Evolutionary conservation across 73 alveolate genomes (phyloP).

Genomic region (Effrenium voratum): DNA sequence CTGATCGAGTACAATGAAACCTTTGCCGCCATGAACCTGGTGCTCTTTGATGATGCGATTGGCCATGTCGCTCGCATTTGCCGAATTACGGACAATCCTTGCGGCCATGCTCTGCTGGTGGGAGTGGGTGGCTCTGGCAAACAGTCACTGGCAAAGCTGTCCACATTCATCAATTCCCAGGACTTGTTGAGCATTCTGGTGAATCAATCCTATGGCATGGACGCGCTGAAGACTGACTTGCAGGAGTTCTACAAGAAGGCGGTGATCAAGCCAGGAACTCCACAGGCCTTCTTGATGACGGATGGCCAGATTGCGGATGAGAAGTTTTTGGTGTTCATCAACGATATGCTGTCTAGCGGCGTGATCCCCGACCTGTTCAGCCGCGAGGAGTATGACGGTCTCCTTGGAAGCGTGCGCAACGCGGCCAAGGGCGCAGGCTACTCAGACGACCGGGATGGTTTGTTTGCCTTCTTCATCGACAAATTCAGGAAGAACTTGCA

Average conservation of each 20-base stretch:
- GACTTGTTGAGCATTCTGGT: slow-evolving; percentile 98
- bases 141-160: slow-evolving; percentile 98
- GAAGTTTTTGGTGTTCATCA: slow-evolving; percentile 99
- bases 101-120: slow-evolving; percentile 99
- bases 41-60: slow-evolving; percentile 99
- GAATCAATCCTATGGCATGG: slow-evolving; percentile 98
- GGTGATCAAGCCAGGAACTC: slow-evolving; percentile 98
- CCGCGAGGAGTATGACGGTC: slow-evolving; percentile 98
- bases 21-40: slow-evolving; percentile 99
- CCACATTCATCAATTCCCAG: slow-evolving; percentile 98
- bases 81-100: slow-evolving; percentile 99
- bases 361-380: slow-evolving; percentile 97
- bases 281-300: slow-evolving; percentile 98
- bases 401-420: slow-evolving; percentile 97
- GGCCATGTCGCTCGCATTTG: slow-evolving; percentile 99
- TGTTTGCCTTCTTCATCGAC: slow-evolving; percentile 98
- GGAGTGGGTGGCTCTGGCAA: slow-evolving; percentile 99
- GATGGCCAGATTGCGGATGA: slow-evolving; percentile 99
- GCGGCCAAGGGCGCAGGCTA: slow-evolving; percentile 97
- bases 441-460: slow-evolving; percentile 97
- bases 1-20: slow-evolving; percentile 98
- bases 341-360: slow-evolving; percentile 99
- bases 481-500: slow-evolving; percentile 97
- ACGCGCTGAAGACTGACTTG: slow-evolving; percentile 98
- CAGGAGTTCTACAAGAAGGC: slow-evolving; percentile 99